phyloP scores from a whole-genome alignment of 179 eudicot species.

The Drosera spatulata region DNA sequence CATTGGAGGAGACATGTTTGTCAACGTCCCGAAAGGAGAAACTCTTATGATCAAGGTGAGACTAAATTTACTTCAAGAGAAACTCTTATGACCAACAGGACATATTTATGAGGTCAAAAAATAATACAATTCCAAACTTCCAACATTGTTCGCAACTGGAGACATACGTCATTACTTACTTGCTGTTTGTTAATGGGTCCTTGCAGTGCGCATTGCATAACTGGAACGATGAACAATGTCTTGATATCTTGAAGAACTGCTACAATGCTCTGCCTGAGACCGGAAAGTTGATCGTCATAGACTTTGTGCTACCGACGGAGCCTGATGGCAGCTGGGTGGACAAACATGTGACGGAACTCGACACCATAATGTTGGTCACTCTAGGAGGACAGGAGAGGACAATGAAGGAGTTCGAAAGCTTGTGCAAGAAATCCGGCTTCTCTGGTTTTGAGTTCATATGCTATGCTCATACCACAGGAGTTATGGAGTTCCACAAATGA shows the following conservation, averaged over 20 bases:
- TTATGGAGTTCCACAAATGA: conserved; percentile 5
- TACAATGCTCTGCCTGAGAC: conserved; percentile 9
- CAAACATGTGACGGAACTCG: neutral
- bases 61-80: too few species aligned
- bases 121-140: neutral
- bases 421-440: conserved; percentile 23
- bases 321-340: conserved; percentile 3
- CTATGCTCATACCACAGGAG: neutral
- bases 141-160: neutral
- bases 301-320: conserved; percentile 9
- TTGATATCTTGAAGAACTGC: conserved; percentile 21
- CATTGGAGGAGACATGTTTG: neutral
- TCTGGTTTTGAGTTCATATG: neutral
- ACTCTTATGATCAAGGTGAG: conserved; percentile 6
- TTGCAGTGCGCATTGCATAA: conserved; percentile 15
- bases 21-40: conserved; percentile 14
- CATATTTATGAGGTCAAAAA: neutral
- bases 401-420: conserved; percentile 7
- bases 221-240: conserved; percentile 21
- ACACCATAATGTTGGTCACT: neutral
- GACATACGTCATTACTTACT: neutral
- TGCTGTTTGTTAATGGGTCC: neutral
- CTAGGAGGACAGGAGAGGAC: conserved; percentile 27
- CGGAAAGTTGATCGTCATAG: conserved; percentile 24
- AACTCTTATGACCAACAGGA: neutral